phyloP scores from a whole-genome alignment of 2,329 filamentous ascomycete species.

The Cladophialophora immunda region DNA sequence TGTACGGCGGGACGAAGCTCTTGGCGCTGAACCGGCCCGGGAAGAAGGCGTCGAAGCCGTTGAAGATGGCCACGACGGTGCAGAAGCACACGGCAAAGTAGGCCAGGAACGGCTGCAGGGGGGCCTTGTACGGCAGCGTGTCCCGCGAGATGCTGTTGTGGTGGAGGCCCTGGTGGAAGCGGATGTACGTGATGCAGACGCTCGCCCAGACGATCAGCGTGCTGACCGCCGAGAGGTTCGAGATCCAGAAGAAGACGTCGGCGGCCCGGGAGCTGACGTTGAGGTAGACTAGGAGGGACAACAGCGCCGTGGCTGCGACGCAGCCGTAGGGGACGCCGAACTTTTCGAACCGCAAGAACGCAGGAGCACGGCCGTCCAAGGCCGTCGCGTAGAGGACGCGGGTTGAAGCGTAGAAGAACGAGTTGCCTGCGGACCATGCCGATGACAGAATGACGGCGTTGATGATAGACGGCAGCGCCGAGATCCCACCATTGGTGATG shows the following conservation, averaged over 20 bases:
- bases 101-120: conserved; percentile 27
- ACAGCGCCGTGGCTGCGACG: conserved; percentile 63
- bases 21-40: conserved; percentile 21
- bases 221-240: conserved; percentile 58
- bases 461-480: conserved; percentile 48
- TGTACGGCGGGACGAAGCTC: conserved; percentile 29
- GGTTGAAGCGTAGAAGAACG: conserved; percentile 47
- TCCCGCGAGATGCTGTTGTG: conserved; percentile 57
- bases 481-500: conserved; percentile 49
- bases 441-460: conserved; percentile 51
- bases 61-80: conserved; percentile 28
- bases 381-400: conserved; percentile 48
- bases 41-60: conserved; percentile 30
- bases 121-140: conserved; percentile 27
- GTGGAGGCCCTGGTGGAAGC: conserved; percentile 65
- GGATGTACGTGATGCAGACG: conserved; percentile 58
- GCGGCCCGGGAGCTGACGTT: conserved; percentile 38
- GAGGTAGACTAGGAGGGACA: conserved; percentile 54
- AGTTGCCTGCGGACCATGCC: conserved; percentile 53
- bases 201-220: conserved; percentile 61
- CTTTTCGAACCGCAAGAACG: conserved; percentile 61
- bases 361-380: conserved; percentile 43
- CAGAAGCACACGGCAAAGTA: conserved; percentile 25
- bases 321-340: conserved; percentile 65
- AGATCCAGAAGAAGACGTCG: conserved; percentile 57